phyloP scores from a whole-genome alignment of 768 basidiomycete genomes.

The Suillus sp. region DNA sequence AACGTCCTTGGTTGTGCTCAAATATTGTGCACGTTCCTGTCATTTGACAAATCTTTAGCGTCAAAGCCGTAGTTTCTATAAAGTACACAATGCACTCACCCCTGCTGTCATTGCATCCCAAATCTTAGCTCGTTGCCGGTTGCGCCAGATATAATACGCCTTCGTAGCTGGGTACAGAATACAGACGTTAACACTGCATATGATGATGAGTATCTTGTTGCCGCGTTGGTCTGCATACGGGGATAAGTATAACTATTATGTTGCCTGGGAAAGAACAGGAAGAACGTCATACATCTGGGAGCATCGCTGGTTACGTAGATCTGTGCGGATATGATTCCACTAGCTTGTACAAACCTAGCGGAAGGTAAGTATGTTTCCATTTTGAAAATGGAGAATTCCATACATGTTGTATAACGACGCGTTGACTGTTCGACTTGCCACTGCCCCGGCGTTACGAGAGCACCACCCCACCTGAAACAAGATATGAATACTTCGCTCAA shows the following conservation, averaged over 20 bases:
- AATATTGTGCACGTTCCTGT: constrained; percentile 57
- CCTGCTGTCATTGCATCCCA: constrained; percentile 61
- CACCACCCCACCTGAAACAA: constrained; percentile 51
- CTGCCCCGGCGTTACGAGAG: constrained; percentile 60
- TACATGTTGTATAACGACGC: constrained; percentile 62
- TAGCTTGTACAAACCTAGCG: constrained; percentile 45
- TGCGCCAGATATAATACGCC: constrained; percentile 59
- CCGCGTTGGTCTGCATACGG: constrained; percentile 51
- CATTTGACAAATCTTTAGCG: not conserved
- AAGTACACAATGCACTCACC: constrained; percentile 29
- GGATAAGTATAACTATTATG: not conserved
- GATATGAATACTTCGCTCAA: not conserved
- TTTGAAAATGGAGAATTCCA: not conserved
- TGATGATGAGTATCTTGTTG: constrained; percentile 55
- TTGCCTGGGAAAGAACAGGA: no score
- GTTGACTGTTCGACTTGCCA: constrained; percentile 60
- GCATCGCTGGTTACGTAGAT: constrained; percentile 62
- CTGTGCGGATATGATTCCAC: constrained; percentile 48
- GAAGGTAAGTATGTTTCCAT: not conserved
- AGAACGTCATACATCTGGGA: constrained; percentile 46
- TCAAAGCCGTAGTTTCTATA: not conserved
- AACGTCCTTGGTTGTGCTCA: constrained; percentile 58
- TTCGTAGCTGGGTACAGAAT: constrained; percentile 57
- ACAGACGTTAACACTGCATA: constrained; percentile 51
- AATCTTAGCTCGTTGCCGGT: constrained; percentile 50